A percentile compares a stretch with the other conserved stretches of the same genome.
phyloP scores from a whole-genome alignment of 441 rosid species.

The Mallotus repandus region DNA sequence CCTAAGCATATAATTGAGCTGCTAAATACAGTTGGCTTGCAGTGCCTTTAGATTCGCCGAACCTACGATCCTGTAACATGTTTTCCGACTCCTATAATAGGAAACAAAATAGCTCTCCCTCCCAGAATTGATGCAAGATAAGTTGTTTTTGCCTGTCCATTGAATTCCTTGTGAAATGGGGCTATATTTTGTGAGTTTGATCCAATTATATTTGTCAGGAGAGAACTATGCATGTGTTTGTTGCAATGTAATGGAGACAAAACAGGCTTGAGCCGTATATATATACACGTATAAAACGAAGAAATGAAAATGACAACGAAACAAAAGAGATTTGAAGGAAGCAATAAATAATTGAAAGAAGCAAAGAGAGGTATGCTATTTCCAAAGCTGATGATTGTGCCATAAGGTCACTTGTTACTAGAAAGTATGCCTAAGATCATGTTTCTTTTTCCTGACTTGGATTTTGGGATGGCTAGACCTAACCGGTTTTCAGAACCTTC shows the following conservation, averaged over 20 bases:
- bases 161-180: background rate
- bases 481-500: conserved; percentile 4
- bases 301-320: background rate
- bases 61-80: too few relatives aligned
- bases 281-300: background rate
- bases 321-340: background rate
- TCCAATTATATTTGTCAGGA: too few relatives aligned
- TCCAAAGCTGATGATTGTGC: background rate
- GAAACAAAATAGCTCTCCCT: too few relatives aligned
- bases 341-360: background rate
- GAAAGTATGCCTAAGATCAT: conserved; percentile 1
- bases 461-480: background rate
- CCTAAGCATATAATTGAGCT: background rate
- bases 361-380: background rate
- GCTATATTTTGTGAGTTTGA: too few relatives aligned
- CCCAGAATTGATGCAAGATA: background rate
- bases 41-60: too few relatives aligned
- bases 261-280: too few relatives aligned
- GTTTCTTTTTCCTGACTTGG: conserved; percentile 5
- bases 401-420: background rate
- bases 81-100: too few relatives aligned
- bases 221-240: too few relatives aligned
- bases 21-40: background rate
- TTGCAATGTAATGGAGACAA: too few relatives aligned
- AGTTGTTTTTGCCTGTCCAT: background rate